Conservation (phyloP, 2,329 filamentous ascomycete species). For the Sporothrix humicola region DNA sequence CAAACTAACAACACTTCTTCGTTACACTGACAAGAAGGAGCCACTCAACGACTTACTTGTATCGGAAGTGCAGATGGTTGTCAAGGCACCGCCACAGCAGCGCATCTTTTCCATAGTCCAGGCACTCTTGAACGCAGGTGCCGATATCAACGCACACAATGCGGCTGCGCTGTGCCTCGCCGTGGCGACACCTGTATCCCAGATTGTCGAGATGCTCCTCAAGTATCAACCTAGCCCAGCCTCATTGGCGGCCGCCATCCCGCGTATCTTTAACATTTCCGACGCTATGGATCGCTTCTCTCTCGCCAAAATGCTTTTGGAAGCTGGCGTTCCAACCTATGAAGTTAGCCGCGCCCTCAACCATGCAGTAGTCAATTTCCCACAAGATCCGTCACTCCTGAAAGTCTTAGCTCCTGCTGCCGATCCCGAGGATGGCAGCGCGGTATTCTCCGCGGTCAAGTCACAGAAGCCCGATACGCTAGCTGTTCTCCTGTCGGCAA, state of each 20-base stretch:
- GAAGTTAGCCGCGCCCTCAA: constrained; percentile 60
- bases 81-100: constrained; percentile 47
- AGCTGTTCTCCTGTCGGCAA: constrained; percentile 51
- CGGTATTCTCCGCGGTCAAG: constrained; percentile 54
- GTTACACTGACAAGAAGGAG: constrained; percentile 47
- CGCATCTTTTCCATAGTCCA: constrained; percentile 54
- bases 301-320: constrained; percentile 57
- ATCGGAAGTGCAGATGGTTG: constrained; percentile 56
- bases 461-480: constrained; percentile 54
- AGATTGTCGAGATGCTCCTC: constrained; percentile 58
- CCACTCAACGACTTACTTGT: constrained; percentile 55
- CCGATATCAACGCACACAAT: constrained; percentile 60
- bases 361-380: constrained; percentile 55
- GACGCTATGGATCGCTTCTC: constrained; percentile 59
- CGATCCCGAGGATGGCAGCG: constrained; percentile 58
- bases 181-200: constrained; percentile 53
- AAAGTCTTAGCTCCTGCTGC: constrained; percentile 53
- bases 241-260: constrained; percentile 57
- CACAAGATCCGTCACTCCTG: constrained; percentile 57
- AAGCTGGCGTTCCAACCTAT: constrained; percentile 53
- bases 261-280: constrained; percentile 57
- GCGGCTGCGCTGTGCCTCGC: constrained; percentile 58
- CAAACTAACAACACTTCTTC: constrained; percentile 57
- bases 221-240: constrained; percentile 48
- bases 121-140: constrained; percentile 56